Evolutionary conservation across 2,329 filamentous ascomycete genomes (phyloP).

Genomic region (Didymella pomorum): DNA sequence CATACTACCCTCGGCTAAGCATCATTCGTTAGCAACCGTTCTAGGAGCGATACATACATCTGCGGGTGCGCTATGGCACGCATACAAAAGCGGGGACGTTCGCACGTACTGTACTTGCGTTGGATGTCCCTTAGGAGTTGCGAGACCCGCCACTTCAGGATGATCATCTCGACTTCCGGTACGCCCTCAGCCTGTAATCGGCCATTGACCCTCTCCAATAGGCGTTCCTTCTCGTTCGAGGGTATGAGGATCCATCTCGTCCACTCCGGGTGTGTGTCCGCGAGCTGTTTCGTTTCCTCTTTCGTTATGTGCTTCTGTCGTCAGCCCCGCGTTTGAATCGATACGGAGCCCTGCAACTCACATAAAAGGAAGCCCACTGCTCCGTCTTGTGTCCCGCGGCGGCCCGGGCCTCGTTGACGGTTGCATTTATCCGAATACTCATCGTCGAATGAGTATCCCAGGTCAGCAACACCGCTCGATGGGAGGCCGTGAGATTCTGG

Average conservation of each 20-base stretch:
- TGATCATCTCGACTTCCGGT: constrained; percentile 49
- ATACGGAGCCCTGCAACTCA: constrained; percentile 33
- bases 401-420: constrained; percentile 46
- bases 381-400: constrained; percentile 48
- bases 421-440: constrained; percentile 51
- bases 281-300: constrained; percentile 48
- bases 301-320: constrained; percentile 48
- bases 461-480: constrained; percentile 34
- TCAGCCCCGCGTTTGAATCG: constrained; percentile 33
- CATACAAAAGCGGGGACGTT: constrained; percentile 30
- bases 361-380: constrained; percentile 51
- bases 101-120: constrained; percentile 49
- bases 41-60: constrained; percentile 31
- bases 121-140: constrained; percentile 49
- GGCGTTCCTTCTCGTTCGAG: constrained; percentile 48
- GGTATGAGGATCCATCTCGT: constrained; percentile 50
- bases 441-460: constrained; percentile 36
- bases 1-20: constrained; percentile 50
- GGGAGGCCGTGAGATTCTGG: constrained; percentile 40
- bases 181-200: constrained; percentile 47
- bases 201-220: constrained; percentile 47
- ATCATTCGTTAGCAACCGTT: constrained; percentile 42
- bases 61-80: constrained; percentile 27
- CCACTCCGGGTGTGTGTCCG: constrained; percentile 49
- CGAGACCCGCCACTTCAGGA: constrained; percentile 50